Conservation (phyloP, 2,329 filamentous ascomycete species). For the Aquanectria penicillioides region DNA sequence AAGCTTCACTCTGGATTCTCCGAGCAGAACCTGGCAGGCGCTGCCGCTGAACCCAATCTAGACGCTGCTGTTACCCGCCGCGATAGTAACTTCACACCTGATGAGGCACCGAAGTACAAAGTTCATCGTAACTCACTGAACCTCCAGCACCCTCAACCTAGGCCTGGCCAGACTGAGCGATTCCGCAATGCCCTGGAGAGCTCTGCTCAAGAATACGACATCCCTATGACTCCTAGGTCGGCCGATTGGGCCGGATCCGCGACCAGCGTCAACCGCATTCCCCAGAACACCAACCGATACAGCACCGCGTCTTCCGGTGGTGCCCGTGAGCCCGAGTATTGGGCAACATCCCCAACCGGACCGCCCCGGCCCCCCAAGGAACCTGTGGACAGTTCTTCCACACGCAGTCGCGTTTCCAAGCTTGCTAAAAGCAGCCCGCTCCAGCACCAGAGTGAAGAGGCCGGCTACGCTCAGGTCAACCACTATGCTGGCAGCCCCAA, state of each 20-base stretch:
- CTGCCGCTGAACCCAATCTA: constrained; percentile 37
- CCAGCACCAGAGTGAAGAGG: constrained; percentile 66
- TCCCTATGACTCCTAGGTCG: constrained; percentile 67
- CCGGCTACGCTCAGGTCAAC: constrained; percentile 64
- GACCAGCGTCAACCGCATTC: constrained; percentile 66
- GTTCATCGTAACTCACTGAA: constrained; percentile 84
- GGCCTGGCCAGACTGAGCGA: constrained; percentile 76
- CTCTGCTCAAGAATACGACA: constrained; percentile 75
- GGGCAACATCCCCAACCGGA: constrained; percentile 53
- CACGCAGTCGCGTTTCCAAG: constrained; percentile 58
- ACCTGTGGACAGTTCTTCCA: constrained; percentile 59
- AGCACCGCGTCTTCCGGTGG: constrained; percentile 55
- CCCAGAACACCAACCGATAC: constrained; percentile 58
- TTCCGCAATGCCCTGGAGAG: constrained; percentile 79
- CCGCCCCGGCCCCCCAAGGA: constrained; percentile 73
- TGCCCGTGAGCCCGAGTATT: constrained; percentile 54
- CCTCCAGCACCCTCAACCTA: constrained; percentile 81
- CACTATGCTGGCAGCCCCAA: constrained; percentile 64
- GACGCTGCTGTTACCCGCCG: constrained; percentile 45
- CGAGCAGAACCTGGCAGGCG: constrained; percentile 55
- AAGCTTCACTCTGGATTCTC: constrained; percentile 68
- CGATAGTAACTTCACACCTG: constrained; percentile 64
- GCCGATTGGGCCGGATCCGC: constrained; percentile 71
- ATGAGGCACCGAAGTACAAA: constrained; percentile 84
- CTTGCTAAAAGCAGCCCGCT: constrained; percentile 64